Evolutionary conservation across 2,329 filamentous ascomycete genomes (phyloP), one percentile per base, ranked within the genome.

Genomic region (Alternaria sp.): DNA sequence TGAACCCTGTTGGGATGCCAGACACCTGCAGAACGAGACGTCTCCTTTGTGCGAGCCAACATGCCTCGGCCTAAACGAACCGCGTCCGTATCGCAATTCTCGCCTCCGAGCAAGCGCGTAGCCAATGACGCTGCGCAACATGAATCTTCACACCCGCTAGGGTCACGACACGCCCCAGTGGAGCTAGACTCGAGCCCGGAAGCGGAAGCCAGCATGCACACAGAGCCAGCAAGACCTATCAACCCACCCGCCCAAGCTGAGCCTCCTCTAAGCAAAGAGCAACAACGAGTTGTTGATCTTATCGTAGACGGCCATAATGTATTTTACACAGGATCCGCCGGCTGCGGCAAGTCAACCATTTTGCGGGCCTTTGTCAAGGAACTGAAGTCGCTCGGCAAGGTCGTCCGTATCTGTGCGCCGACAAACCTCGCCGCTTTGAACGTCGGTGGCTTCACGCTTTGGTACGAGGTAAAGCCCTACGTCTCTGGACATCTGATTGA

Each of bases 321-420:
- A 15, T 91, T 90, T 70, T 90, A 86, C 66, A 90, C 88, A 0
- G 88, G 89, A 5, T 87, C 86, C 0, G 88, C 88, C 11, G 88
- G 88, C 0, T 86, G 83, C 49, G 87, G 87, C 4, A 89, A 89
- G 71, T 86, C 85, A 0, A 86, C 85, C 0, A 83, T 88, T 3
- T 75, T 89, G 0, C 83, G 83, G 62, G 81, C 81, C 8, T 84
- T 87, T 44, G 81, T 81, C 3, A 76, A 73, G 8, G 72, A 76
- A 3, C 76, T 88, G 3, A 61, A 65, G 9, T 66, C 65, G 0
- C 68, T 59, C 62, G 78, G 79, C 0, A 79, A 76, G 32, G 68
- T 17, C 0, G 86, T 89, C 5, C 68, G 81, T 5, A 83, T 90
- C 28, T 68, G 88, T 3, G 87, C 88, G 0, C 88, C 88, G 0